Conservation (phyloP, 192 early-diverging fungal species). For the Neocallimastix lanati region DNA sequence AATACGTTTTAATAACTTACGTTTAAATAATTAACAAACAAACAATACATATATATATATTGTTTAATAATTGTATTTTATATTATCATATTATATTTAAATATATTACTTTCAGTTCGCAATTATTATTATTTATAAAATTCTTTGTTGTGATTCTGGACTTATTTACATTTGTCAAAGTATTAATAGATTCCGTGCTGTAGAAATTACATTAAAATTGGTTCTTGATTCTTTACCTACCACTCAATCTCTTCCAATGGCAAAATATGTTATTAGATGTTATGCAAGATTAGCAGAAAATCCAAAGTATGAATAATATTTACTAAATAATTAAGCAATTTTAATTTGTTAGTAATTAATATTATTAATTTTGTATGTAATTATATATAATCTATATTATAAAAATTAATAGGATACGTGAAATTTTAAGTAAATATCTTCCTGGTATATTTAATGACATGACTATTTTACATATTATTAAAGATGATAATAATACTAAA, state of each 20-base stretch:
- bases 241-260: conserved; percentile 58
- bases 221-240: conserved; percentile 85
- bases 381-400: neutral
- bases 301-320: conserved; percentile 12
- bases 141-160: conserved; percentile 82
- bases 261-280: conserved; percentile 88
- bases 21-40: too few species aligned
- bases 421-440: conserved; percentile 76
- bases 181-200: conserved; percentile 83
- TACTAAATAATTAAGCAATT: neutral
- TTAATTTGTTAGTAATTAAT: too few species aligned
- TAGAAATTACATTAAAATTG: conserved; percentile 80
- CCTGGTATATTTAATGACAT: conserved; percentile 75
- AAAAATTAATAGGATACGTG: conserved; percentile 39
- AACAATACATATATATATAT: too few species aligned
- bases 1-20: too few species aligned
- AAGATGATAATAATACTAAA: conserved; percentile 82
- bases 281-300: conserved; percentile 86
- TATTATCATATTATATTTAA: too few species aligned
- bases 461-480: conserved; percentile 64
- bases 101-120: too few species aligned
- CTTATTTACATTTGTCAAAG: conserved; percentile 77
- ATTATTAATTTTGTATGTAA: too few species aligned
- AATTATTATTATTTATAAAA: conserved; percentile 98
- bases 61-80: too few species aligned